phyloP scores from a whole-genome alignment of 306 rosid species.

The Nissolia schottii region DNA sequence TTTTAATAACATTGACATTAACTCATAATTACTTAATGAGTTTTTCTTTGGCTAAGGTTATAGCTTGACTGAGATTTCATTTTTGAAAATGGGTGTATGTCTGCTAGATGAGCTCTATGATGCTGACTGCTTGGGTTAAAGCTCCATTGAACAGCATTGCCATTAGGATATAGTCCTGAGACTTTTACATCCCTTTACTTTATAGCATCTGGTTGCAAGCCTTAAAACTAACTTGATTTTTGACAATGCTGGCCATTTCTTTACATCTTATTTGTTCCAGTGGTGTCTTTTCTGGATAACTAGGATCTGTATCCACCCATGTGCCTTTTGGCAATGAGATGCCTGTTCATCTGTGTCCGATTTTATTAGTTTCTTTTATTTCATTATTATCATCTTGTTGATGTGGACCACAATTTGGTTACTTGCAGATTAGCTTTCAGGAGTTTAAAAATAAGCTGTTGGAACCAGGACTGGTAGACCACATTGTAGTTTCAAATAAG shows the following conservation, averaged over 20 bases:
- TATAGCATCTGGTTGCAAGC: conserved; percentile 6
- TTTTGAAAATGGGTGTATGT: neutral
- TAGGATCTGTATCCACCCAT: neutral
- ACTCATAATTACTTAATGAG: neutral
- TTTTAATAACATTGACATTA: too few relatives aligned
- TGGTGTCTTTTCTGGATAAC: conserved; percentile 10
- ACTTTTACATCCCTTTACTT: neutral
- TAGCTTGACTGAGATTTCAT: neutral
- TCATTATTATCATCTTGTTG: neutral
- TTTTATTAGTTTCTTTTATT: conserved; percentile 16
- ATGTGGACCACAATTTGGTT: conserved; percentile 16
- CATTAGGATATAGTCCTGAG: neutral
- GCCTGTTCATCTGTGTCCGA: neutral
- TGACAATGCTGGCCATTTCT: neutral
- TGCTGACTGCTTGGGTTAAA: neutral
- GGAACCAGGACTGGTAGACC: conserved; percentile 94
- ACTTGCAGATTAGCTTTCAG: conserved; percentile 90
- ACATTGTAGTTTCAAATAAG: conserved; percentile 79
- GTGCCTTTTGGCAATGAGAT: neutral
- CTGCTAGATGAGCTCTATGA: conserved; percentile 10
- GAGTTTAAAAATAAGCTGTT: conserved; percentile 90
- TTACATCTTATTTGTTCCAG: neutral
- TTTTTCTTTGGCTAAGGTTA: neutral
- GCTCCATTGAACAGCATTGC: neutral
- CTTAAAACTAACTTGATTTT: conserved; percentile 4